These are phyloP conservation scores for Cladosporium sp. DNA, from an alignment of 2,329 filamentous ascomycete species.

Conservation along the genomic window DNA sequence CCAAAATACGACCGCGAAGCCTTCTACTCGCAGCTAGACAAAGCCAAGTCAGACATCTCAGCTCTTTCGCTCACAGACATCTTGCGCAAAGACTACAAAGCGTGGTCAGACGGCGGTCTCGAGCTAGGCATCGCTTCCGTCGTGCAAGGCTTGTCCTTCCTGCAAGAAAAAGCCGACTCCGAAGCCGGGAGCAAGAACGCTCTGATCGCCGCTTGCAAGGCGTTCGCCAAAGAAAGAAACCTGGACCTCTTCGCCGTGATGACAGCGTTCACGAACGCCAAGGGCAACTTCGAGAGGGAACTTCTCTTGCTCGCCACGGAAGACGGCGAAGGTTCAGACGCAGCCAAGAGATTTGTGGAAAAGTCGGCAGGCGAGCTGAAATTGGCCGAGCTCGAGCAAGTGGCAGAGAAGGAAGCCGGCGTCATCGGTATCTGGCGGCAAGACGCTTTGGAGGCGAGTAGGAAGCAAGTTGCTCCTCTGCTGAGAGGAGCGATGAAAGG, in stretches of 20 bases:
- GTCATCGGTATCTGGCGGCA: constrained; percentile 63
- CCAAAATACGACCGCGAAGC: constrained; percentile 47
- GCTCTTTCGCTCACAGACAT: constrained; percentile 61
- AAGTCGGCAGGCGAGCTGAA: constrained; percentile 48
- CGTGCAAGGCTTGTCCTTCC: constrained; percentile 59
- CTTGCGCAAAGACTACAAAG: constrained; percentile 79
- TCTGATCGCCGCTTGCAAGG: constrained; percentile 48
- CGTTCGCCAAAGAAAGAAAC: constrained; percentile 53
- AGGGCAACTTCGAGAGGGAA: constrained; percentile 59
- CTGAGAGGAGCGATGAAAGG: constrained; percentile 44
- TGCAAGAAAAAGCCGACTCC: constrained; percentile 32
- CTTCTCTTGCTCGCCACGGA: constrained; percentile 61
- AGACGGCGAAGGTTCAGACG: constrained; percentile 45
- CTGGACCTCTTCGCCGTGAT: constrained; percentile 65
- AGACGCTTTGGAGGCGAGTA: constrained; percentile 53
- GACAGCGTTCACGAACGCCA: constrained; percentile 57
- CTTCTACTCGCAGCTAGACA: constrained; percentile 58
- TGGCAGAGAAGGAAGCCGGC: constrained; percentile 34
- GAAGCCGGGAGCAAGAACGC: constrained; percentile 43
- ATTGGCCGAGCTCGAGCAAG: constrained; percentile 52
- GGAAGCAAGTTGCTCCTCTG: constrained; percentile 61
- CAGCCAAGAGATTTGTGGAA: constrained; percentile 53
- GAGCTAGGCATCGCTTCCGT: constrained; percentile 65
- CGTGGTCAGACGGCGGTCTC: constrained; percentile 58
- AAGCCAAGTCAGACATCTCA: constrained; percentile 65